Conservation (phyloP, 371 early-diverging fungal genomes). For the Cladochytrium tenue region DNA sequence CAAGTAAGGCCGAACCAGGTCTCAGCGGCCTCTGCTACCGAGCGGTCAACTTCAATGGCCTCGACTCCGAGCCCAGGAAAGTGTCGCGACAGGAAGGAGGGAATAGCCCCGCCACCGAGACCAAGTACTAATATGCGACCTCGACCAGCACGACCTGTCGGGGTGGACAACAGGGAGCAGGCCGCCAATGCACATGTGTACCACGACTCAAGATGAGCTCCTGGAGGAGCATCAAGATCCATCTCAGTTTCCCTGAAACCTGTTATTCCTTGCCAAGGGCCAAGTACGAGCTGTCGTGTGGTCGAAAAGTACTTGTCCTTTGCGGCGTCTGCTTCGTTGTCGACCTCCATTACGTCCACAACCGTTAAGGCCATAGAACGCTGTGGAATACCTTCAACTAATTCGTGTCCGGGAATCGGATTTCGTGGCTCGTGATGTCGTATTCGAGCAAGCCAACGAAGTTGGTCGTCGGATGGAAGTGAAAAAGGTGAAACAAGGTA, state of each 20-base stretch:
- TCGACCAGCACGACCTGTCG: slow-evolving; percentile 17
- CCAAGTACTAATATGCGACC: slow-evolving; percentile 21
- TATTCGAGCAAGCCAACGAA: slow-evolving; percentile 25
- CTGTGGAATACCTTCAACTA: slow-evolving; percentile 2
- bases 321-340: slow-evolving; percentile 15
- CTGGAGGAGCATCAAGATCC: slow-evolving; percentile 28
- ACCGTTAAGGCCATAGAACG: slow-evolving; percentile 20
- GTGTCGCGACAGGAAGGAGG: slow-evolving; percentile 20
- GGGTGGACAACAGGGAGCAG: slow-evolving; percentile 9
- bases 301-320: slow-evolving; percentile 12
- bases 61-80: slow-evolving; percentile 26
- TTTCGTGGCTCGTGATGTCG: slow-evolving; percentile 26
- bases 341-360: slow-evolving; percentile 28
- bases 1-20: slow-evolving; percentile 30
- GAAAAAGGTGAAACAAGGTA: slow-evolving; percentile 22
- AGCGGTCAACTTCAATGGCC: slow-evolving; percentile 22
- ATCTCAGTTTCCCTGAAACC: slow-evolving; percentile 28
- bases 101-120: slow-evolving; percentile 29
- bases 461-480: slow-evolving; percentile 20
- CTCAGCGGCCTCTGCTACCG: slow-evolving; percentile 22
- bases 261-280: slow-evolving; percentile 29
- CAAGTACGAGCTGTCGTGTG: slow-evolving; percentile 27
- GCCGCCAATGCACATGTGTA: slow-evolving; percentile 27
- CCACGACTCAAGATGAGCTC: slow-evolving; percentile 29
- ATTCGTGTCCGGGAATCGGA: neutral